Evolutionary conservation across 129 eudicot genomes (phyloP).

Genomic region (Helianthus annuus): HanXRQr2.0-SUNRISE NC_035449.2:2023049-2023548

Average conservation of each 20-base stretch:
- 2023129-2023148: too few species aligned
- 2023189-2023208: too few species aligned
- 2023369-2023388: constrained; percentile 27
- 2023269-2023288: not conserved
- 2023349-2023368: constrained; percentile 25
- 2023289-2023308: not conserved
- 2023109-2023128: too few species aligned
- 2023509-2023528: not conserved
- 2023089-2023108: not conserved
- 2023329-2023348: not conserved
- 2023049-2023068: not conserved
- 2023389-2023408: constrained; percentile 19
- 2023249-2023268: not conserved
- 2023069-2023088: not conserved
- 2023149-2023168: too few species aligned
- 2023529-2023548: constrained; percentile 27
- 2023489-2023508: constrained; percentile 27
- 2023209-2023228: too few species aligned
- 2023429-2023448: constrained; percentile 30
- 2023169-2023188: too few species aligned
- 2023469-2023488: constrained; percentile 23
- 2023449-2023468: constrained; percentile 32
- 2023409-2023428: constrained; percentile 32
- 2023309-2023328: not conserved
- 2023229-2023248: not conserved